Conservation (phyloP, 371 early-diverging fungal species). For the Mortierella sp. region DNA sequence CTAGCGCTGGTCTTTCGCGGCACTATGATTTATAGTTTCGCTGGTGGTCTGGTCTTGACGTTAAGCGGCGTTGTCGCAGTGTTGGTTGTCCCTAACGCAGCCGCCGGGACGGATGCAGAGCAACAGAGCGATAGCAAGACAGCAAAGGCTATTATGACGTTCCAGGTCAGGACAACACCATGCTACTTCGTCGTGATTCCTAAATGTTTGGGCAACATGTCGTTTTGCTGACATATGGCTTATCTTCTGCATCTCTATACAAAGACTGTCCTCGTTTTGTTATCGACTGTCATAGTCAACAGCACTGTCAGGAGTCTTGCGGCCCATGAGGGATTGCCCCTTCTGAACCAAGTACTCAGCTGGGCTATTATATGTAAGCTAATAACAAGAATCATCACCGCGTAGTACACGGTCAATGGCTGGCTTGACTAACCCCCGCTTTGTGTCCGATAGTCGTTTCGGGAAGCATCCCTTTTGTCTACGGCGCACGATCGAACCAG, state of each 20-base stretch:
- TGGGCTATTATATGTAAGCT: slow-evolving; percentile 75
- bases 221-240: too few relatives aligned
- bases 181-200: too few relatives aligned
- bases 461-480: slow-evolving; percentile 70
- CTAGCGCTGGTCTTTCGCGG: too few relatives aligned
- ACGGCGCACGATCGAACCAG: slow-evolving; percentile 69
- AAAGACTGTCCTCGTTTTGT: slow-evolving; percentile 34
- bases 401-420: too few relatives aligned
- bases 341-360: slow-evolving; percentile 73
- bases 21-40: slow-evolving; percentile 23
- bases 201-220: too few relatives aligned
- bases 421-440: too few relatives aligned
- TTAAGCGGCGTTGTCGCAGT: slow-evolving; percentile 60
- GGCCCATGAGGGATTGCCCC: slow-evolving; percentile 72
- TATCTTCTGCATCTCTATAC: background rate
- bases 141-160: slow-evolving; percentile 55
- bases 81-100: slow-evolving; percentile 28
- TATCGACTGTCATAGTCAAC: slow-evolving; percentile 62
- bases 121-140: slow-evolving; percentile 36
- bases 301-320: slow-evolving; percentile 63
- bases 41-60: slow-evolving; percentile 60
- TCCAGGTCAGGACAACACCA: slow-evolving; percentile 52
- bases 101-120: slow-evolving; percentile 23
- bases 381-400: background rate
- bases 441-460: slow-evolving; percentile 57